Base-by-base conservation (phyloP, 192 early-diverging fungal species). In the Umbelopsis ramanniana region DNA sequence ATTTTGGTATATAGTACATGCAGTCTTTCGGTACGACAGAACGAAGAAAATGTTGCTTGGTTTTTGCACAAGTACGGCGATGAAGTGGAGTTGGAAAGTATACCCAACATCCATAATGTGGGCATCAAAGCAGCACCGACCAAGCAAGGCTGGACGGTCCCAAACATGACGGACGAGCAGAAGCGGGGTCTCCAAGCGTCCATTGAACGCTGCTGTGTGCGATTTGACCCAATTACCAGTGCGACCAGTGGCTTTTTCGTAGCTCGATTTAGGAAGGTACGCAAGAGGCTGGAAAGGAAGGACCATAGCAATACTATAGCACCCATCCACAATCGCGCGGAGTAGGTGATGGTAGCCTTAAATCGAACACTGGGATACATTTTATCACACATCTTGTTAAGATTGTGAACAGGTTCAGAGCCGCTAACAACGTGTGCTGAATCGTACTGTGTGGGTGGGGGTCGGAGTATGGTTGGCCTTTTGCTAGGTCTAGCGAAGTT, bases 1-100 rank as follows among this genome's bases (percentile, higher is more conserved):
- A 76, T 93, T 6, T 77, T 97, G 66, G 93, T 97, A 4, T 99
- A 99, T 79, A 94, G 92, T 72, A 94, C 93, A 0, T 95, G 94
- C 75, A 92, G 89, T 17, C 77, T 94, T 15, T 87, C 94, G 0
- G 70, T 81, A 11, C 78, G 80, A 22, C 97, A 98, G 74, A 97
- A 98, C 75, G 97, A 98, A 73, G 88, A 88, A 35, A 87, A 96
- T 29, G 78, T 99, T 2, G 85, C 75, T 14, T 91, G 93, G 86
- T 96, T 99, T 68, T 76, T 99, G 33, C 52, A 47, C 29, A n/a
- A 63, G 2, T 48, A 83, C 52, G 15, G 33, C 8, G 52, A 66
- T 29, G 73, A 83, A 21, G 91, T 88, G 2, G 38, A 66, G 1
- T 52, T 94, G 50, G 91, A 92, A 52, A 52, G 70, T 0, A 74